These are phyloP conservation scores for Parsonsia alboflavescens DNA, from an alignment of 257 asterid genomes.

Conservation along the genomic window DNA sequence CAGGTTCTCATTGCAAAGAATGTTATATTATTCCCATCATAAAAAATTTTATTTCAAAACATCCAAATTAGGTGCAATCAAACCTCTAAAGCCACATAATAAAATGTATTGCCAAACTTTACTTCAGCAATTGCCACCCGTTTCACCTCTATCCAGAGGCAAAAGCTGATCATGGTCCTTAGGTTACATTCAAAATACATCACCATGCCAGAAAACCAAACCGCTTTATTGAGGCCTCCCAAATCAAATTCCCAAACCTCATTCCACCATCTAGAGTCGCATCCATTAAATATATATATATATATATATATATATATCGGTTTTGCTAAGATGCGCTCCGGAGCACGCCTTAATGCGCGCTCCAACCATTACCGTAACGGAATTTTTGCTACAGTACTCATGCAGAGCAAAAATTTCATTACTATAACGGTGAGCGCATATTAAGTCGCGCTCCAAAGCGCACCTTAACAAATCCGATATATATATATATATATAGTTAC, in stretches of 20 bases:
- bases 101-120: neutral
- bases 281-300: no score
- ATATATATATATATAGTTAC: no score
- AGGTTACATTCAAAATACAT: neutral
- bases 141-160: neutral
- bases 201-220: neutral
- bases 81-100: neutral
- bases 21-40: neutral
- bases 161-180: neutral
- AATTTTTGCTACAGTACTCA: no score
- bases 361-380: no score
- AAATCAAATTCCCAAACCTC: neutral
- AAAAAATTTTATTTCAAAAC: neutral
- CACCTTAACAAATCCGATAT: no score
- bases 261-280: neutral
- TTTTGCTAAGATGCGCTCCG: no score
- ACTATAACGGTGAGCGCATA: no score
- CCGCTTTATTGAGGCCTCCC: neutral
- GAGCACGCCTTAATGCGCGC: no score
- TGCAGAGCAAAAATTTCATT: no score
- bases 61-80: neutral
- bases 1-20: neutral
- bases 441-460: no score
- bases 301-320: no score
- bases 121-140: neutral